These are phyloP conservation scores for Chlamydomonas sp. DNA, from an alignment of 139 green algal genomes.

Conservation along the genomic window DNA sequence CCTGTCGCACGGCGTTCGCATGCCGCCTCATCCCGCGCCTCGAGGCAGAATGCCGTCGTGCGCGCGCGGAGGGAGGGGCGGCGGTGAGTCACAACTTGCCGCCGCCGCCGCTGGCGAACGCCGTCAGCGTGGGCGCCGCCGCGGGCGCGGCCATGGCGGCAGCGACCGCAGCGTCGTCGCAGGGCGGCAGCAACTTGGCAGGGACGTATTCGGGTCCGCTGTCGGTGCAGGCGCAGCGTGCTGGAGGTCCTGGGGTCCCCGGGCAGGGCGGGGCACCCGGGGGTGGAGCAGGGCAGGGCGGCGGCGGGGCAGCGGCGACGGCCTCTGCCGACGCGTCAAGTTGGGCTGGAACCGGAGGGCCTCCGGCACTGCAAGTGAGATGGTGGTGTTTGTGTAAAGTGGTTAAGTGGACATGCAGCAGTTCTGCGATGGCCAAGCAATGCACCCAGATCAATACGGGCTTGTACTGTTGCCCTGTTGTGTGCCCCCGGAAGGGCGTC, in stretches of 20 bases:
- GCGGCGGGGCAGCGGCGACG: neutral
- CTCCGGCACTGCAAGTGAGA: neutral
- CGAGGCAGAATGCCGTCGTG: constrained; percentile 2
- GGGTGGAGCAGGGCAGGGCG: neutral
- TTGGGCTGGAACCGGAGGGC: neutral
- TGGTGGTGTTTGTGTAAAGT: neutral
- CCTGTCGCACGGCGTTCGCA: constrained; percentile 10
- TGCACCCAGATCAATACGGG: too few relatives aligned
- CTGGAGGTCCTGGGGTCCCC: too few relatives aligned
- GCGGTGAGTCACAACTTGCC: neutral
- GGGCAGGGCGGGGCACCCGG: too few relatives aligned
- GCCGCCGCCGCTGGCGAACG: neutral
- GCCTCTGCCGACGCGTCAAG: neutral
- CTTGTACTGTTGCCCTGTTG: too few relatives aligned
- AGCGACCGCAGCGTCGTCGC: neutral
- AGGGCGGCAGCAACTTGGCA: too few relatives aligned
- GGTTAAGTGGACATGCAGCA: neutral
- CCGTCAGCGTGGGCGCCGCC: neutral
- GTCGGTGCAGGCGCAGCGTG: too few relatives aligned
- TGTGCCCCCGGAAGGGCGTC: too few relatives aligned
- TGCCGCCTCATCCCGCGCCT: constrained; percentile 19
- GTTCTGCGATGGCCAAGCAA: neutral
- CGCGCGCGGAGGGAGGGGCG: neutral
- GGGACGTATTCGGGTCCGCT: too few relatives aligned
- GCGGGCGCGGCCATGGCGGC: neutral